Conservation (phyloP, 2,329 filamentous ascomycete species). For the Sclerotinia spermophila region DNA sequence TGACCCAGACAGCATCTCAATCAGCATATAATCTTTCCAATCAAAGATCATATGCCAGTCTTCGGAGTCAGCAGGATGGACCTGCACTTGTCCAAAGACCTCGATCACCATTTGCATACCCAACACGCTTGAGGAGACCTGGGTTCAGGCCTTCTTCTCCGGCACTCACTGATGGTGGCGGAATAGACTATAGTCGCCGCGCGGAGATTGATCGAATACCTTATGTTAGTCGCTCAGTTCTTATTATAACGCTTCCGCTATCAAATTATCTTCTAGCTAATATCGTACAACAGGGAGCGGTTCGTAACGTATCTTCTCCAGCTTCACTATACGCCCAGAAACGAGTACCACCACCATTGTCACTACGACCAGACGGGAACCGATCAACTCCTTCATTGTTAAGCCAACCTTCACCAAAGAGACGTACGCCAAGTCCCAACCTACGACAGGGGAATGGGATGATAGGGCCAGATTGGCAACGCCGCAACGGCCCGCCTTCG, state of each 20-base stretch:
- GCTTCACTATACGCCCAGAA: constrained; percentile 34
- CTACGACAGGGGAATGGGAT: constrained; percentile 23
- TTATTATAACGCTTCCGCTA: too few relatives aligned
- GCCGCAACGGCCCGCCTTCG: constrained; percentile 26
- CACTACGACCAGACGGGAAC: constrained; percentile 32
- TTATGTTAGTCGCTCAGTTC: constrained; percentile 28
- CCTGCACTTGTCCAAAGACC: constrained; percentile 46
- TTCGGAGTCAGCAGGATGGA: constrained; percentile 47
- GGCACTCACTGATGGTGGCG: constrained; percentile 36
- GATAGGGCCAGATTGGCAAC: constrained; percentile 26
- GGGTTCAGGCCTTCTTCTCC: constrained; percentile 40
- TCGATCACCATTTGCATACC: constrained; percentile 57
- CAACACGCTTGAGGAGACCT: constrained; percentile 53
- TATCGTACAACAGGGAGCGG: constrained; percentile 24
- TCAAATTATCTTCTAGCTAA: not conserved
- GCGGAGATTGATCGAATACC: constrained; percentile 35
- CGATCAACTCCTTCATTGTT: constrained; percentile 33
- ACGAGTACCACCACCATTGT: constrained; percentile 29
- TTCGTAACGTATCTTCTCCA: constrained; percentile 33
- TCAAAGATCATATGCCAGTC: constrained; percentile 46
- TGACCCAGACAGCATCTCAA: constrained; percentile 46
- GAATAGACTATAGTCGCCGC: constrained; percentile 35
- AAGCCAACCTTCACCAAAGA: constrained; percentile 31
- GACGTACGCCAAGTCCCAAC: constrained; percentile 31
- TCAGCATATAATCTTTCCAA: constrained; percentile 42